These are phyloP conservation scores for Phalaenopsis hybrid DNA, from an alignment of 116 monocot species.

Conservation along the genomic window DNA sequence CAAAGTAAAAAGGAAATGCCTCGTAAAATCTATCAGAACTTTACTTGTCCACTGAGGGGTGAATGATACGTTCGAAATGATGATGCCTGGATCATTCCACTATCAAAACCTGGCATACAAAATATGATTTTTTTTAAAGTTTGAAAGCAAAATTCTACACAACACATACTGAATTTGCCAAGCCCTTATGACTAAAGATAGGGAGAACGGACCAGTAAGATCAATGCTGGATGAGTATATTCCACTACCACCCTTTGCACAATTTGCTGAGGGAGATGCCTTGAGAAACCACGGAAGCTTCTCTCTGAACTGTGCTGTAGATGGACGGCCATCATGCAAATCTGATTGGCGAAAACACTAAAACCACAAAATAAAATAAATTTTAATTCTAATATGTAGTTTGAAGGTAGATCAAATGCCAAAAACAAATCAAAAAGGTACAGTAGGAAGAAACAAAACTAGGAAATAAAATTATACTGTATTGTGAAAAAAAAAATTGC, in stretches of 20 bases:
- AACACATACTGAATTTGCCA: background rate
- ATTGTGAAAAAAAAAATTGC: background rate
- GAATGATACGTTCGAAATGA: constrained; percentile 97
- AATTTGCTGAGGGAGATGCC: constrained; percentile 85
- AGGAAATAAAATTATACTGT: background rate
- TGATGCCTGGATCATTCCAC: constrained; percentile 80
- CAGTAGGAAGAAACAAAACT: background rate
- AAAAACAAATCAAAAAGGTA: background rate
- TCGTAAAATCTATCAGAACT: background rate
- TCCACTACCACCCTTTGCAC: constrained; percentile 98
- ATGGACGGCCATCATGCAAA: constrained; percentile 75
- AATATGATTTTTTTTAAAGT: background rate
- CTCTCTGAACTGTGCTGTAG: constrained; percentile 77
- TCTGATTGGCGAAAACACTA: constrained; percentile 86
- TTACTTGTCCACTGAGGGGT: constrained; percentile 93
- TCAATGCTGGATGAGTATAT: constrained; percentile 84
- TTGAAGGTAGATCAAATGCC: background rate
- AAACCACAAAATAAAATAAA: background rate
- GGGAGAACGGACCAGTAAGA: constrained; percentile 51
- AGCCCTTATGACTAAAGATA: background rate
- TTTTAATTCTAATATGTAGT: background rate
- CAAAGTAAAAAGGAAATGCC: background rate
- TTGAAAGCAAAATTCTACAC: background rate
- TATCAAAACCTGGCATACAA: constrained; percentile 57
- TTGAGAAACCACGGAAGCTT: constrained; percentile 99